Conservation (phyloP, 73 alveolate genomes). For the Tetrahymena malaccensis region DNA sequence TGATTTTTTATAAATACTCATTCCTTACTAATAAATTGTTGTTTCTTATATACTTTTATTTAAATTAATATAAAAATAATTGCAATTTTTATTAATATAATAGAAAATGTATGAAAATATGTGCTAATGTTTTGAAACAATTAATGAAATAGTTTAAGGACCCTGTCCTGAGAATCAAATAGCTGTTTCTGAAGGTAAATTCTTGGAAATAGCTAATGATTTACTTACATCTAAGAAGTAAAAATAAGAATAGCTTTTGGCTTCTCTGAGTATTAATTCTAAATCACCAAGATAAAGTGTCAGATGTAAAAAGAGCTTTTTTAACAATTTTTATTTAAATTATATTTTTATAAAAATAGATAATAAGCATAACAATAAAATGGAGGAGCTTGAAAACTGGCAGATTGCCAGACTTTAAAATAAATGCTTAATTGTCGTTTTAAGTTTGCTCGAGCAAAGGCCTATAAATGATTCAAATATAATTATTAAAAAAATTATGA, state of each 20-base stretch:
- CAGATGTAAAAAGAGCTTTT: neutral
- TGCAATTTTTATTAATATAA: neutral
- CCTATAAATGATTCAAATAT: conserved; percentile 38
- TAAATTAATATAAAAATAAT: too few relatives aligned
- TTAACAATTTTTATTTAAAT: neutral
- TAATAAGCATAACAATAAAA: neutral
- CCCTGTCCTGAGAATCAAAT: conserved; percentile 52
- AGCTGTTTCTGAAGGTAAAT: conserved; percentile 42
- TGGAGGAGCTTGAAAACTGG: conserved; percentile 22
- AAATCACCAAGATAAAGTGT: neutral
- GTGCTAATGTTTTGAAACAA: conserved; percentile 42
- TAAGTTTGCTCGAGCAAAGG: conserved; percentile 32
- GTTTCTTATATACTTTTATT: too few relatives aligned
- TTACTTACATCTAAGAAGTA: conserved; percentile 18
- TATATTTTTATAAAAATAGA: neutral
- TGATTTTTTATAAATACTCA: too few relatives aligned
- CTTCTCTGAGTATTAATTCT: neutral
- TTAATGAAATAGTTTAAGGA: conserved; percentile 50
- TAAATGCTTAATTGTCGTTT: conserved; percentile 39
- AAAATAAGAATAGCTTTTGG: neutral
- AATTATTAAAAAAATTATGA: conserved; percentile 37
- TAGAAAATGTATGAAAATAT: conserved; percentile 13
- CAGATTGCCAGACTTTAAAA: conserved; percentile 43
- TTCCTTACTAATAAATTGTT: too few relatives aligned
- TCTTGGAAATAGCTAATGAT: conserved; percentile 48